phyloP scores from a whole-genome alignment of 2,329 filamentous ascomycete genomes.

The Aspergillus sp. region DNA sequence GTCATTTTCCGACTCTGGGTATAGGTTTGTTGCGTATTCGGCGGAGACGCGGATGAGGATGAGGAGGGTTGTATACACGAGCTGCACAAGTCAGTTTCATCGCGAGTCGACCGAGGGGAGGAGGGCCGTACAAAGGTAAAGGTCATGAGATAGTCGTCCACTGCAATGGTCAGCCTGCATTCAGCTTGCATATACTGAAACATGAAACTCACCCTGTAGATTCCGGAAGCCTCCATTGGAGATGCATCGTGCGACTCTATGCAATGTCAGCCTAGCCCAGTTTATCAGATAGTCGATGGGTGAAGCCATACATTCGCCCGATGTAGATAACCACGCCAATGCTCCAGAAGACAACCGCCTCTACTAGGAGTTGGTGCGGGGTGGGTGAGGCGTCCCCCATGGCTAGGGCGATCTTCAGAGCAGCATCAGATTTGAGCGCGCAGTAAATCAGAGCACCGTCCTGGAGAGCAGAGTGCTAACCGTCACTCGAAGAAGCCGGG shows the following conservation, averaged over 20 bases:
- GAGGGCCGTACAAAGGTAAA: constrained; percentile 1
- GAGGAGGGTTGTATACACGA: constrained; percentile 6
- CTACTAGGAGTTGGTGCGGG: constrained; percentile 27
- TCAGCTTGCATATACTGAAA: background rate
- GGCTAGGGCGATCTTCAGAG: background rate
- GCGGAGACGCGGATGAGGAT: constrained; percentile 10
- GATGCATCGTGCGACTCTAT: constrained; percentile 1
- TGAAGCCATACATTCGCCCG: constrained; percentile 27
- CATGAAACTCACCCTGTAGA: background rate
- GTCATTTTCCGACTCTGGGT: background rate
- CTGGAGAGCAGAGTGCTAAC: no score
- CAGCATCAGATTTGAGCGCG: background rate
- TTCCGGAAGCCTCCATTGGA: constrained; percentile 1
- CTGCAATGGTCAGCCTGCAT: background rate
- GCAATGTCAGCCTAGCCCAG: background rate
- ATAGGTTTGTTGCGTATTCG: constrained; percentile 11
- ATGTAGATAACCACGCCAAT: constrained; percentile 29
- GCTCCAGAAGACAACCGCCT: constrained; percentile 32
- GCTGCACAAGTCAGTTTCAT: background rate
- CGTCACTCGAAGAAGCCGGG: no score
- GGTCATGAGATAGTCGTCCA: constrained; percentile 10
- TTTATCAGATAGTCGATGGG: no score
- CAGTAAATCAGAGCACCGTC: background rate
- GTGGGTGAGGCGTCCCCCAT: constrained; percentile 33
- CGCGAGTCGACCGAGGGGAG: background rate